These are phyloP conservation scores for Annona squamosa DNA, from an alignment of 164 flowering plant genomes.

Conservation along the genomic window DNA sequence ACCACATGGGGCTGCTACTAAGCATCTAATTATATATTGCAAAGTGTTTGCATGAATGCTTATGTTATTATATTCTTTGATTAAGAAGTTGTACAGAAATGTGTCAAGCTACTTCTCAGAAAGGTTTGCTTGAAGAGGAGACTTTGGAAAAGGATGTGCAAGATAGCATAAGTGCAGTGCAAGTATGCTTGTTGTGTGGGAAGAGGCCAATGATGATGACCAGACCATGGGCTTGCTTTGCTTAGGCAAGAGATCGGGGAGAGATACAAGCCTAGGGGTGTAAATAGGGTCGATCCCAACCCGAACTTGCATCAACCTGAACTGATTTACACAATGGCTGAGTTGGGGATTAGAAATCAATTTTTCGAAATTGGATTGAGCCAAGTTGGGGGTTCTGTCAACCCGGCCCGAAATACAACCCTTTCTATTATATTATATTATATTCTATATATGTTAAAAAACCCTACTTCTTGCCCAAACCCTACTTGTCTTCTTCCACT, in stretches of 20 bases:
- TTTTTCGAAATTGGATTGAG: too few species aligned
- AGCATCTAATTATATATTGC: constrained; percentile 6
- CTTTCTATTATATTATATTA: too few species aligned
- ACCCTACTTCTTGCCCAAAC: too few species aligned
- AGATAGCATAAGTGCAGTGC: constrained; percentile 12
- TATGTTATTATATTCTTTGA: constrained; percentile 3
- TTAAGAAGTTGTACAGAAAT: constrained; percentile 13
- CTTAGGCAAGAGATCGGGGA: constrained; percentile 5
- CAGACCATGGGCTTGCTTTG: constrained; percentile 12
- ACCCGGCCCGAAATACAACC: too few species aligned
- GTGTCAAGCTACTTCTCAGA: constrained; percentile 1
- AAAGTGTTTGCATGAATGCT: neutral
- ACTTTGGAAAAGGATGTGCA: constrained; percentile 9
- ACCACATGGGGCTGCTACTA: neutral
- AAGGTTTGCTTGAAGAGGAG: constrained; percentile 9
- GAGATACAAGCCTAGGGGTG: too few species aligned
- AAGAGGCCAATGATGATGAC: constrained; percentile 8
- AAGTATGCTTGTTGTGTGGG: neutral
- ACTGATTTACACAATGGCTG: too few species aligned
- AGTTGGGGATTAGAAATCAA: too few species aligned
- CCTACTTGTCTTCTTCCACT: too few species aligned
- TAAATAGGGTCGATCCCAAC: too few species aligned
- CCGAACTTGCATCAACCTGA: too few species aligned
- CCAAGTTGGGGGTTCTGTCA: too few species aligned
- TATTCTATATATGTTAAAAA: too few species aligned